Conservation (phyloP, 257 asterid genomes). For the Solanum chilense region DNA sequence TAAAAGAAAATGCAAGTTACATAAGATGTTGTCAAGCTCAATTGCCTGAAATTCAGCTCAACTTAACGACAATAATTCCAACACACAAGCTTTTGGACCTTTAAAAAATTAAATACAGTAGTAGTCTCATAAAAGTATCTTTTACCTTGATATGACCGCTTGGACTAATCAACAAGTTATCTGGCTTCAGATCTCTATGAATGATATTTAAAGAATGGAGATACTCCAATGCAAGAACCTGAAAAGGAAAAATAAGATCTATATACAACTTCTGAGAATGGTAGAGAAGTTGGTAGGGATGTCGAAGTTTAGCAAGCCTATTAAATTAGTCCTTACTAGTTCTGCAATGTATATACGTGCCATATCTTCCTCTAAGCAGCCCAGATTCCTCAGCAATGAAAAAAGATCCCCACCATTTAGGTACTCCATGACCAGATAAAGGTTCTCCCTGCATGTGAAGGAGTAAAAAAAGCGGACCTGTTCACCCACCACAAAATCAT, state of each 20-base stretch:
- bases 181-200: conserved; percentile 98
- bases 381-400: conserved; percentile 77
- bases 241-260: conserved; percentile 15
- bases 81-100: neutral
- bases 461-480: conserved; percentile 99
- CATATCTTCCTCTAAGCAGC: conserved; percentile 95
- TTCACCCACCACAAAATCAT: conserved; percentile 45
- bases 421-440: conserved; percentile 97
- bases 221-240: conserved; percentile 98
- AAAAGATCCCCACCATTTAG: conserved; percentile 97
- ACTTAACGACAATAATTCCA: neutral
- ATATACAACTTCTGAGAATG: conserved; percentile 2
- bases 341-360: conserved; percentile 93
- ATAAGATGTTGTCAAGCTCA: neutral
- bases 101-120: neutral
- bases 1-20: neutral
- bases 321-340: conserved; percentile 56
- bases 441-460: conserved; percentile 99
- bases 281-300: conserved; percentile 8
- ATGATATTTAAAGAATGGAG: conserved; percentile 83
- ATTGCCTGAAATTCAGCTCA: neutral
- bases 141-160: conserved; percentile 98
- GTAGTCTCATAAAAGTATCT: neutral
- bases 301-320: neutral
- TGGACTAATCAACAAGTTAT: conserved; percentile 88